Evolutionary conservation across 352 stramenopile species (phyloP), one percentile per base, ranked within the genome.

Genomic region (Phytophthora aleatoria): DNA sequence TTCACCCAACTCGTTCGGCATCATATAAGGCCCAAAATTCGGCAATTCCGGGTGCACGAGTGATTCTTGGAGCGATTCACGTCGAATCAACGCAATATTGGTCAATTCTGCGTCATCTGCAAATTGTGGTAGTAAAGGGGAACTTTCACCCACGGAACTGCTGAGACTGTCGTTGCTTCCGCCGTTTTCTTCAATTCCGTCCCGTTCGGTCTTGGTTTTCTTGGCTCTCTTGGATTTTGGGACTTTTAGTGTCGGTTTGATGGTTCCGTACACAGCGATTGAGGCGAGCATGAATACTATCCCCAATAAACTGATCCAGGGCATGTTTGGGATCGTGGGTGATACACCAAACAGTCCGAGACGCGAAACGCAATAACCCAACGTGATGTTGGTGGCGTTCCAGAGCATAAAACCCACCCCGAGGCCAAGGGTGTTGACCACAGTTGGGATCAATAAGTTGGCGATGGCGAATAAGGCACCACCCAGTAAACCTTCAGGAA

Each of bases 401-500:
- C 86, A 95, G 50, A 95, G 73, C 84, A 93, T 93, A 53, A 95
- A 95, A 58, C 86, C 86, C 30, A 95, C 71, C 5, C 86, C 86
- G 1, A 95, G 67, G 0, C 86, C 86, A 10, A 95, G 74, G 5
- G 76, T 91, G 57, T 95, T 95, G 68, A 95, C 86, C 41, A 95
- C 86, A 9, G 86, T 95, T 11, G 86, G 86, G 60, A 95, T 95
- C 27, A 95, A 67, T 35, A 95, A 47, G 42, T 95, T 95, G 50
- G 86, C 86, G 30, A 93, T 77, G 7, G 84, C 86, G 54, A 93
- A 95, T 4, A 92, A 71, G 31, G 82, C 71, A 52, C 86, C 86
- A 33, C 86, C 86, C 33, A 95, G 57, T n/a, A 95, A 73, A 6
- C 86, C 86, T 44, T 91, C 71, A 1, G 86, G 84, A 45, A 95